A percentile compares a stretch with the other conserved stretches of the same genome.
Evolutionary conservation across 805 yeast species (phyloP).

Genomic region (Ogataea paraovalis): DNA sequence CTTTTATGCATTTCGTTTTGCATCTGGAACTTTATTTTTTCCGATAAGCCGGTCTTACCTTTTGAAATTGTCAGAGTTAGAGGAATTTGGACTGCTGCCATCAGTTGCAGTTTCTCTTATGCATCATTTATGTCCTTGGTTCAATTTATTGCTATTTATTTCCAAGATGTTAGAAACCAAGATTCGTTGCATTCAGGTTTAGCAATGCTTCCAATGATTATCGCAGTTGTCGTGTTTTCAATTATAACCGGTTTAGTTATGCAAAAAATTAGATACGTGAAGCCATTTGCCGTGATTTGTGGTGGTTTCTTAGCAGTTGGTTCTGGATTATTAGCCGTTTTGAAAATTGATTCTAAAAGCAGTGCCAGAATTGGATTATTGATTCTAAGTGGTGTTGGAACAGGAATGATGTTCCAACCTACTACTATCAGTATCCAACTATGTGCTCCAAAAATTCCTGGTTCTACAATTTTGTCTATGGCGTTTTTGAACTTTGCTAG

Average conservation of each 20-base stretch:
- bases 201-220: constrained; percentile 39
- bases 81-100: constrained; percentile 36
- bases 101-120: constrained; percentile 35
- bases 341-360: constrained; percentile 34
- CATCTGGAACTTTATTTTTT: constrained; percentile 38
- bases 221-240: constrained; percentile 39
- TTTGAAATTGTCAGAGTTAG: constrained; percentile 31
- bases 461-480: constrained; percentile 46
- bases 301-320: constrained; percentile 39
- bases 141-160: constrained; percentile 42
- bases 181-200: constrained; percentile 44
- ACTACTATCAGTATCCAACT: constrained; percentile 41
- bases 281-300: constrained; percentile 37
- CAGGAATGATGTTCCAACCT: constrained; percentile 45
- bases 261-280: constrained; percentile 36
- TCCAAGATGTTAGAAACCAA: constrained; percentile 42
- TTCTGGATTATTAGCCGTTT: constrained; percentile 40
- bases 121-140: constrained; percentile 37
- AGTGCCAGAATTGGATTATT: constrained; percentile 41
- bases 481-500: constrained; percentile 42
- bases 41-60: constrained; percentile 47
- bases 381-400: constrained; percentile 41
- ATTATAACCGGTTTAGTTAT: constrained; percentile 36
- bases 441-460: constrained; percentile 48
- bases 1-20: constrained; percentile 32